phyloP scores from a whole-genome alignment of 495 filamentous ascomycete genomes.

The Talaromyces ruber region DNA sequence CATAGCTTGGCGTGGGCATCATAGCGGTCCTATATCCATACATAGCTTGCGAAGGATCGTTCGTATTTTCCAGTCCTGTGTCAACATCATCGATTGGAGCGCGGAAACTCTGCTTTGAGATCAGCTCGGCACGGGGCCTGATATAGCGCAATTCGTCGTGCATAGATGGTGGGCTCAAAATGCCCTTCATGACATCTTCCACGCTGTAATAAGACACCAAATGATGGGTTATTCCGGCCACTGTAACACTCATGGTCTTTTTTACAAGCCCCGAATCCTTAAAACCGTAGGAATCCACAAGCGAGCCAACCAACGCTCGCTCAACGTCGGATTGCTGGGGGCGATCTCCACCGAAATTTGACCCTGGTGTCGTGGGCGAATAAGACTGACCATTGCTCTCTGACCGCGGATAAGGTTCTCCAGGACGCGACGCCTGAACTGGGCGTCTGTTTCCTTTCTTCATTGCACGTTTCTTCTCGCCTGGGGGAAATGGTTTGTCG shows the following conservation, averaged over 20 bases:
- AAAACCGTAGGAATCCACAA: slow-evolving; percentile 82
- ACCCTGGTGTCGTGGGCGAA: slow-evolving; percentile 30
- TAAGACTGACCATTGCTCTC: slow-evolving; percentile 32
- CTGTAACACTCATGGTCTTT: slow-evolving; percentile 79
- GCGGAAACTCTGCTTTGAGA: slow-evolving; percentile 62
- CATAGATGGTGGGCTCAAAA: slow-evolving; percentile 53
- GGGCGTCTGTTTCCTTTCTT: slow-evolving; percentile 53
- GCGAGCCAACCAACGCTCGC: slow-evolving; percentile 66
- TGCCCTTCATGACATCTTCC: slow-evolving; percentile 57
- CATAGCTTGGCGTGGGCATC: slow-evolving; percentile 29
- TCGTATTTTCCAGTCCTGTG: slow-evolving; percentile 29
- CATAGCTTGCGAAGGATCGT: slow-evolving; percentile 28
- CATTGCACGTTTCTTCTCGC: slow-evolving; percentile 82
- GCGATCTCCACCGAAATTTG: slow-evolving; percentile 28
- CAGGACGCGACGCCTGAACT: slow-evolving; percentile 28
- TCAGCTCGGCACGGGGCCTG: slow-evolving; percentile 47
- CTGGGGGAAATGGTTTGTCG: slow-evolving; percentile 70
- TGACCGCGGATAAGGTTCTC: slow-evolving; percentile 46
- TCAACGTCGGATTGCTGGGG: slow-evolving; percentile 47
- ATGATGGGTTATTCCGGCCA: slow-evolving; percentile 63
- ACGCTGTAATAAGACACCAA: slow-evolving; percentile 84
- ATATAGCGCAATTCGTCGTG: slow-evolving; percentile 47
- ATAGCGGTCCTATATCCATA: slow-evolving; percentile 35
- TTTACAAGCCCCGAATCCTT: slow-evolving; percentile 78
- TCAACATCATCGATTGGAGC: slow-evolving; percentile 56